Evolutionary conservation across 306 rosid species (phyloP).

Genomic region (Prunus fruticosa): DNA sequence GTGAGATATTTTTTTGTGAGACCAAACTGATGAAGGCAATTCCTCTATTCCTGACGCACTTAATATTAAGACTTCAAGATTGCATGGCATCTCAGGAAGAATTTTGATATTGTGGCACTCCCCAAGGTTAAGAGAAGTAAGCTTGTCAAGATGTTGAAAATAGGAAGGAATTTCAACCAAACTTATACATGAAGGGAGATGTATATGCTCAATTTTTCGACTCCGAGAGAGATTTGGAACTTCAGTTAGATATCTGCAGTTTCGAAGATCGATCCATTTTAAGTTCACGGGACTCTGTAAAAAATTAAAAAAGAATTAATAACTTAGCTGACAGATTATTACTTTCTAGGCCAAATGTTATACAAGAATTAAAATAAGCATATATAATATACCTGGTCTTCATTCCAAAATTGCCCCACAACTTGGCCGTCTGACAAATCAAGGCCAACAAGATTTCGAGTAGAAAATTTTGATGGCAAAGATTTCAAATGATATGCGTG

Average conservation of each 20-base stretch:
- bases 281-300: background rate
- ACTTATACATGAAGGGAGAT: background rate
- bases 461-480: too few relatives aligned
- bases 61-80: too few relatives aligned
- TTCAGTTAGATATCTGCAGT: background rate
- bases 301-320: background rate
- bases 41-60: rapidly evolving
- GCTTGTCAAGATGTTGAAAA: background rate
- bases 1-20: background rate
- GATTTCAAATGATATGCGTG: rapidly evolving
- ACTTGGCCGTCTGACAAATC: rapidly evolving
- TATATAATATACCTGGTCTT: too few relatives aligned
- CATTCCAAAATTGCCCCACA: too few relatives aligned
- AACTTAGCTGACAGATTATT: background rate
- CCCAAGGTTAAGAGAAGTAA: background rate
- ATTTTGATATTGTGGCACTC: rapidly evolving
- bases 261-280: background rate
- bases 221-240: background rate
- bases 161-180: background rate
- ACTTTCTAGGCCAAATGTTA: too few relatives aligned
- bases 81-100: too few relatives aligned
- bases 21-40: background rate
- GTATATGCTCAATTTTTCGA: background rate
- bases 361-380: too few relatives aligned
- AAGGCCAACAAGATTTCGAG: too few relatives aligned